These are phyloP conservation scores for Zelopaecilomyces penicillatus DNA, from an alignment of 2,329 filamentous ascomycete species.

Conservation along the genomic window DNA sequence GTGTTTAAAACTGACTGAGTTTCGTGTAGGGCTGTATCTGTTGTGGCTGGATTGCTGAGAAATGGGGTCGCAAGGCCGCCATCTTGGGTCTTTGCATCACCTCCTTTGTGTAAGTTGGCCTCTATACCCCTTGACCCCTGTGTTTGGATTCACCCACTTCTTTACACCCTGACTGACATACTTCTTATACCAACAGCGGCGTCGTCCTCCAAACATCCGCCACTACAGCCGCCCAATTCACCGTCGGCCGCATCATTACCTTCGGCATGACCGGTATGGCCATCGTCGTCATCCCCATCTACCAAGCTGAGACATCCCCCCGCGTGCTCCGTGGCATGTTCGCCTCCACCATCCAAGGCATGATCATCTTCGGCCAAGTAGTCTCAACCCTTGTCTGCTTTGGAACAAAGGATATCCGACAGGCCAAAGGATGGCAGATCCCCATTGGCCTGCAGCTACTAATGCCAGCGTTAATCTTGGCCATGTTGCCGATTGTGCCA, in stretches of 20 bases:
- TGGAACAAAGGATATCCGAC: conserved; percentile 17
- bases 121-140: too few species aligned
- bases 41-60: conserved; percentile 8
- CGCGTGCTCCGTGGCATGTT: conserved; percentile 20
- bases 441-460: conserved; percentile 37
- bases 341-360: conserved; percentile 19
- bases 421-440: conserved; percentile 29
- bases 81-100: conserved; percentile 4
- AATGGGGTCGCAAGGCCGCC: conserved; percentile 7
- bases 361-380: conserved; percentile 19
- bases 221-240: conserved; percentile 21
- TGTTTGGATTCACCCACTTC: not conserved
- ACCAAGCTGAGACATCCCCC: conserved; percentile 19
- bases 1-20: too few species aligned
- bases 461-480: conserved; percentile 28
- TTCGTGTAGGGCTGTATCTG: too few species aligned
- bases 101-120: conserved; percentile 7
- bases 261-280: conserved; percentile 24
- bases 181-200: conserved; percentile 12
- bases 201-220: conserved; percentile 22
- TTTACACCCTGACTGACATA: not conserved
- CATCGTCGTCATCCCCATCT: conserved; percentile 24
- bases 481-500: conserved; percentile 28
- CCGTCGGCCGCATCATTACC: conserved; percentile 20
- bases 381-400: conserved; percentile 18